These are phyloP conservation scores for Nitzschia palea DNA, from an alignment of 108 stramenopile species.

Conservation along the genomic window DNA sequence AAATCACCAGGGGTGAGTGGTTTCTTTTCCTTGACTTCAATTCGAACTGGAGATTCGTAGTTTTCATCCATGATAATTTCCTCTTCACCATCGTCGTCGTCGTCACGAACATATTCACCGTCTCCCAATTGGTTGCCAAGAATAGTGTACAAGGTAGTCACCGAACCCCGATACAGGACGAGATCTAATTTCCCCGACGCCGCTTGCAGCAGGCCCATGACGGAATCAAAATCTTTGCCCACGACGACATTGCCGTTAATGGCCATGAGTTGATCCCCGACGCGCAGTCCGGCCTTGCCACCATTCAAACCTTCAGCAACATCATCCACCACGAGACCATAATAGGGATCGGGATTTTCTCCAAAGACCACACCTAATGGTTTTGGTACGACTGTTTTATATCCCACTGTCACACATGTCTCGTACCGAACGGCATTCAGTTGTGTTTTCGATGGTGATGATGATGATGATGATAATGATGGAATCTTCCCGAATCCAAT, in stretches of 20 bases:
- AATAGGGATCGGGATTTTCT: conserved; percentile 39
- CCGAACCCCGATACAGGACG: conserved; percentile 30
- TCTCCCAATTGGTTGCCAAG: conserved; percentile 21
- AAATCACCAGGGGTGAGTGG: conserved; percentile 25
- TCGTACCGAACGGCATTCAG: not conserved
- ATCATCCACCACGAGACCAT: conserved; percentile 36
- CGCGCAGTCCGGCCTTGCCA: conserved; percentile 30
- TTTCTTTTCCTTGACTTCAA: conserved; percentile 33
- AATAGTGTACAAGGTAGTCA: conserved; percentile 24
- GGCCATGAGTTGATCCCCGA: conserved; percentile 38
- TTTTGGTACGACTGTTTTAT: conserved; percentile 11
- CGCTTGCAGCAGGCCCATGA: conserved; percentile 26
- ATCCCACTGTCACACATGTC: not conserved
- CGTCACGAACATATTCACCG: conserved; percentile 12
- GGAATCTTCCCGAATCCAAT: too few species aligned
- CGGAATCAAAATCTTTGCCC: conserved; percentile 34
- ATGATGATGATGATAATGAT: too few species aligned
- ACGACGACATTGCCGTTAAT: conserved; percentile 28
- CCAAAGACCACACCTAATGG: conserved; percentile 42
- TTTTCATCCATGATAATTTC: conserved; percentile 44
- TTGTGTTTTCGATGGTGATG: not conserved
- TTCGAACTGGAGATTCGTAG: conserved; percentile 36
- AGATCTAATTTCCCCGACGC: conserved; percentile 8
- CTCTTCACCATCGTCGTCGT: conserved; percentile 34
- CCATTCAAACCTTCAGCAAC: conserved; percentile 31